Percentiles rank a stretch among this genome's conserved stretches.
phyloP scores from a whole-genome alignment of 2,329 filamentous ascomycete species.

The Tolypocladium guangdongense region DNA sequence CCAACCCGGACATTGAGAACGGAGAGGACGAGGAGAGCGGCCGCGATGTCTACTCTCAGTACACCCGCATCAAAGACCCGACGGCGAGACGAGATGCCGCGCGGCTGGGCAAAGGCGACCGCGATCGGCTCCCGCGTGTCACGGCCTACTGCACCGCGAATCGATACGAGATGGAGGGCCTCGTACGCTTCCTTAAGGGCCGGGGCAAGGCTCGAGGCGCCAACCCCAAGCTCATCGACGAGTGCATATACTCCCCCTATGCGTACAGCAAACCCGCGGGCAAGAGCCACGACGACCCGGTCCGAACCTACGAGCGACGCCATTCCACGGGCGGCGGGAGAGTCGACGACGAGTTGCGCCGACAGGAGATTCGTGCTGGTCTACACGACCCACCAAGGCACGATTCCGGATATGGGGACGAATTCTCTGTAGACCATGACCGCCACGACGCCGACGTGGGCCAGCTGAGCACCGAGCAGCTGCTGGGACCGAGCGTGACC shows the following conservation, averaged over 20 bases:
- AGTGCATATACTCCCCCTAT: slow-evolving; percentile 95
- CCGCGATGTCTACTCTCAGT: slow-evolving; percentile 93
- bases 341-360: slow-evolving; percentile 25
- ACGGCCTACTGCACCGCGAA: slow-evolving; percentile 96
- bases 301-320: slow-evolving; percentile 49
- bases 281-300: slow-evolving; percentile 20
- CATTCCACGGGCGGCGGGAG: slow-evolving; percentile 63
- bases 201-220: slow-evolving; percentile 66
- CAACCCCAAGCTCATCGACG: slow-evolving; percentile 86
- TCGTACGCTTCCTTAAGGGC: slow-evolving; percentile 87
- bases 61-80: slow-evolving; percentile 94
- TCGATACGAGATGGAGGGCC: slow-evolving; percentile 77
- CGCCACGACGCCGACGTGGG: slow-evolving; percentile 13
- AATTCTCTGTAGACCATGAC: slow-evolving; percentile 12
- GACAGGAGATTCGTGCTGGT: slow-evolving; percentile 53
- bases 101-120: slow-evolving; percentile 82
- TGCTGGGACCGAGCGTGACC: slow-evolving; percentile 22
- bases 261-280: slow-evolving; percentile 49
- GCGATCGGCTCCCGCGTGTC: slow-evolving; percentile 75
- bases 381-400: slow-evolving; percentile 33
- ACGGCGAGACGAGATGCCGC: slow-evolving; percentile 88
- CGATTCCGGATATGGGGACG: slow-evolving; percentile 19
- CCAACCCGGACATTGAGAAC: slow-evolving; percentile 76
- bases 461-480: slow-evolving; percentile 18
- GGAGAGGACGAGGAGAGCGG: slow-evolving; percentile 79